Conservation (phyloP, 2,329 filamentous ascomycete species). For the Nakataea oryzae region DNA sequence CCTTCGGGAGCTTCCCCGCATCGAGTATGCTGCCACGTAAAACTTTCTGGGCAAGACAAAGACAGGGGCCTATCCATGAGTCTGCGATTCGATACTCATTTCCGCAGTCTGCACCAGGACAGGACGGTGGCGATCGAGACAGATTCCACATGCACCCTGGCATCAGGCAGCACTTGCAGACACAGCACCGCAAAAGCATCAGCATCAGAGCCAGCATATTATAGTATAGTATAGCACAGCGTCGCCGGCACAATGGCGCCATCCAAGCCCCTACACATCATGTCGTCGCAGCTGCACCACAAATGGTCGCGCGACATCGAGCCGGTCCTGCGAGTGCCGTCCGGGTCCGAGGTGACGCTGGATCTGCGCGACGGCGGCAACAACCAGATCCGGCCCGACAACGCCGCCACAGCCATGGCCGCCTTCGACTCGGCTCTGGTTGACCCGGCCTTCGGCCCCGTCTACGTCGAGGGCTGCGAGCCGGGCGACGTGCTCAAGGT, state of each 20-base stretch:
- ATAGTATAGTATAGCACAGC: background rate
- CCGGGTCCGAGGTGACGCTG: slow-evolving; percentile 35
- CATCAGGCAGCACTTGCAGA: no score
- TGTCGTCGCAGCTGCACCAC: slow-evolving; percentile 23
- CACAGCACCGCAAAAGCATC: no score
- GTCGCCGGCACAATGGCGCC: background rate
- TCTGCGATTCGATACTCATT: no score
- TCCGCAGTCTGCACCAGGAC: no score
- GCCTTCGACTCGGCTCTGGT: slow-evolving; percentile 28
- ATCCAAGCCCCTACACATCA: slow-evolving; percentile 13
- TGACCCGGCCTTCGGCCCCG: slow-evolving; percentile 37
- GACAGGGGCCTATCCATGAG: no score
- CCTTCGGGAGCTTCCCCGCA: no score
- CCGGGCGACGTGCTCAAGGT: slow-evolving; percentile 41
- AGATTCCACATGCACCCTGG: no score
- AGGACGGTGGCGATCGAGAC: no score
- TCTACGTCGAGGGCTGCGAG: slow-evolving; percentile 34
- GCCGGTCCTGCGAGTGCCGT: slow-evolving; percentile 33
- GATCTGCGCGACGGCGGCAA: slow-evolving; percentile 38
- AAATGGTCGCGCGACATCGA: slow-evolving; percentile 36
- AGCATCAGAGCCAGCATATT: no score
- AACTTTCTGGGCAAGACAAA: no score
- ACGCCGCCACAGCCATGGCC: slow-evolving; percentile 25
- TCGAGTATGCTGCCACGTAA: no score
- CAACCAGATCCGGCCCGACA: slow-evolving; percentile 34